Base-by-base conservation (phyloP, 2,329 filamentous ascomycete species). In the Pseudogymnoascus sp. region DNA sequence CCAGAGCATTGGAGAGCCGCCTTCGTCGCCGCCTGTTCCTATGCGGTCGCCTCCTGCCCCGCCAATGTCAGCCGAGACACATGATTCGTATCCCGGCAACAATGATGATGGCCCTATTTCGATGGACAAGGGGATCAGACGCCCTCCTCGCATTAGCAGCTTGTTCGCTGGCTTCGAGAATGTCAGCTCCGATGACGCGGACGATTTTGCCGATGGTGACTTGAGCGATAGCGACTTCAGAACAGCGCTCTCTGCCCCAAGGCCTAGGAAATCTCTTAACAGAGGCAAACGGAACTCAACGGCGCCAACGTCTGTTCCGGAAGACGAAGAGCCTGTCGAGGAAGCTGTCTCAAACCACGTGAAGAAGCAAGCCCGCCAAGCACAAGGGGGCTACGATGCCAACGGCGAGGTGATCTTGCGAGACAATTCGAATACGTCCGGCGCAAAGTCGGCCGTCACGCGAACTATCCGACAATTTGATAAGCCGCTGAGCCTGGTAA, bases 141-240 rank as follows among this genome's bases (percentile, higher is more conserved):
- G 87, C 65, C 83, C 90, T 0, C 86, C 89, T 70, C 82, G 90
- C 63, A 87, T 90, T 59, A 93, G 89, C 75, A 94, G 90, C 71
- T 78, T 95, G n/a, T 94, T 94, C 74, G 89, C 90, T 33, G 90
- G 90, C 0, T 94, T 95, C 68, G 90, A 93, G 56, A 84, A 84
- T 11, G 80, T 79, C 50, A 91, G 85, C 70, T 87, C 87, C 6
- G 86, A 86, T 50, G 87, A 90, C 63, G 78, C 72, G 2, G 84
- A 87, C 42, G 84, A 88, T 28, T 86, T 86, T 73, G 78, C 75
- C 31, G 84, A 87, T 64, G 77, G 74, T 3, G 85, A 89, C 59
- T 66, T 83, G 65, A 88, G 84, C 69, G 88, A 90, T 68, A 81
- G 82, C 1, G 88, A 91, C 68, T 89, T 82, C 73, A 79, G 82